Conservation (phyloP, 163 green algal genomes). For the Prototheca cutis region DNA sequence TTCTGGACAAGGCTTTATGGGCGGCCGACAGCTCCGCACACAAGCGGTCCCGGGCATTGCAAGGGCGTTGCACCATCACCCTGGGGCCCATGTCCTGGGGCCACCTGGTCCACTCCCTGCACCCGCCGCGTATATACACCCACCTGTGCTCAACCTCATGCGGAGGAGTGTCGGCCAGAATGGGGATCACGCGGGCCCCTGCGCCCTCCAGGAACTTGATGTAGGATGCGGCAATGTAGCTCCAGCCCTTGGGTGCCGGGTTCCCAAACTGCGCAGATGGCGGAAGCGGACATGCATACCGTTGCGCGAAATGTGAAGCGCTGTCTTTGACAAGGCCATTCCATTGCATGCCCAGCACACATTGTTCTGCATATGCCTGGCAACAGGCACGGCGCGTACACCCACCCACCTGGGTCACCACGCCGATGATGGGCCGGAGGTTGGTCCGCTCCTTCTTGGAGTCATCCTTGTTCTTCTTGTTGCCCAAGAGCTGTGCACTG, state of each 20-base stretch:
- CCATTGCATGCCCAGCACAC: too few species aligned
- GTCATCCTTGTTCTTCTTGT: neutral
- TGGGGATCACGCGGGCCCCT: conserved; percentile 63
- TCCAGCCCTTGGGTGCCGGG: conserved; percentile 45
- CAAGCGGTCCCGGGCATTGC: too few species aligned
- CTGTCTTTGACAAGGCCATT: neutral
- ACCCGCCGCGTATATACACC: too few species aligned
- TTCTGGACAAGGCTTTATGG: too few species aligned
- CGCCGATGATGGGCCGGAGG: conserved; percentile 66
- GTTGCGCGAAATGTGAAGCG: neutral
- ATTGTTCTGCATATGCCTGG: neutral
- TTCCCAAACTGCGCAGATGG: conserved; percentile 38
- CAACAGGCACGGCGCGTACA: neutral
- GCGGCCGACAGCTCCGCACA: too few species aligned
- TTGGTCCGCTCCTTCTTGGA: conserved; percentile 26
- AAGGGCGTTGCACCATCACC: too few species aligned
- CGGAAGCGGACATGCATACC: neutral
- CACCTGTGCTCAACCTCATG: conserved; percentile 36
- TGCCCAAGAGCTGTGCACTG: too few species aligned
- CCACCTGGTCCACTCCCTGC: too few species aligned
- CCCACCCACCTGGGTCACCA: conserved; percentile 54
- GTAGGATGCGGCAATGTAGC: conserved; percentile 69
- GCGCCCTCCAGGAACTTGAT: conserved; percentile 72
- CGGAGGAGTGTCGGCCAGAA: conserved; percentile 60
- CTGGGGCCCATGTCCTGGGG: too few species aligned